These are phyloP conservation scores for Fraxinus excelsior DNA, from an alignment of 257 asterid species.

Conservation along the genomic window DNA sequence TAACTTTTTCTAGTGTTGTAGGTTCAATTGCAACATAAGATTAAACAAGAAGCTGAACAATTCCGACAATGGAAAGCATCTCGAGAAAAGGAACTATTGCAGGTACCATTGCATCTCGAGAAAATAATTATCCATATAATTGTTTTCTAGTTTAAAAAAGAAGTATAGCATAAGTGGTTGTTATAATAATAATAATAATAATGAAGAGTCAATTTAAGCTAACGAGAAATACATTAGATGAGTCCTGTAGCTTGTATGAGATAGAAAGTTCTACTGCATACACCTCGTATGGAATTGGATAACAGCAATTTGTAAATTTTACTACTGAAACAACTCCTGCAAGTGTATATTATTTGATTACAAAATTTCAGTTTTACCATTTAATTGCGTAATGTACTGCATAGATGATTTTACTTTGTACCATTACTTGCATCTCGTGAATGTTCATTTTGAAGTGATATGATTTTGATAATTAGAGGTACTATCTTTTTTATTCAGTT, in stretches of 20 bases:
- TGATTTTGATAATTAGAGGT: constrained; percentile 3
- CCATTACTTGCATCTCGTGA: constrained; percentile 7
- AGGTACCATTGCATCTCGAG: constrained; percentile 62
- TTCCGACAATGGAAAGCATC: constrained; percentile 99
- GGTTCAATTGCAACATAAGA: constrained; percentile 96
- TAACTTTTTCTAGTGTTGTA: constrained; percentile 33
- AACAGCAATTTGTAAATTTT: neutral
- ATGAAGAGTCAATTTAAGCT: neutral
- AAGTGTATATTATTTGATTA: neutral
- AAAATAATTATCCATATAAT: constrained; percentile 36
- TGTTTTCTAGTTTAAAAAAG: neutral
- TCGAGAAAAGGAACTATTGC: constrained; percentile 90
- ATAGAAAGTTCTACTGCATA: neutral
- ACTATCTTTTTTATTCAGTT: constrained; percentile 46
- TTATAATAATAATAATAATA: neutral
- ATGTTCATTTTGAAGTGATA: neutral
- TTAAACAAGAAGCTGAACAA: constrained; percentile 97
- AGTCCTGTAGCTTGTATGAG: neutral
- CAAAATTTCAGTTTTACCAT: neutral
- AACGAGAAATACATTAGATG: neutral
- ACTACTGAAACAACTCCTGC: neutral
- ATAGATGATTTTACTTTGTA: neutral
- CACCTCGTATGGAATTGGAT: neutral
- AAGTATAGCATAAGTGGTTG: neutral
- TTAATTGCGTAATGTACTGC: neutral